A percentile compares a stretch with the other conserved stretches of the same genome.
phyloP scores from a whole-genome alignment of 2,329 filamentous ascomycete species.

The Pseudogymnoascus verrucosus region DNA sequence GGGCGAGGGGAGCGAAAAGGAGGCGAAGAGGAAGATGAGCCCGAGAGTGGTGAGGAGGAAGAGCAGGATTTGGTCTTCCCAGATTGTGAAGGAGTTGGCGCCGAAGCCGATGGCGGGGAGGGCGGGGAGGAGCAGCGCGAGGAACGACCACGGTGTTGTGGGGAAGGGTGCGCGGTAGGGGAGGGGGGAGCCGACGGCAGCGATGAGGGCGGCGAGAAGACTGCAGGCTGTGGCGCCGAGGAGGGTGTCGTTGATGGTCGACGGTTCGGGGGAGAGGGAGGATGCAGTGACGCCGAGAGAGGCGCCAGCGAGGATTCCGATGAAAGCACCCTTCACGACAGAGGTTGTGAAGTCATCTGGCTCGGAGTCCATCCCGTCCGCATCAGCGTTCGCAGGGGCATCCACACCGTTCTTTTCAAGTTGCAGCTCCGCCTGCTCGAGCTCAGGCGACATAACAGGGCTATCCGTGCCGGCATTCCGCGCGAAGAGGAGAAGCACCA shows the following conservation, averaged over 20 bases:
- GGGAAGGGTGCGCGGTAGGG: constrained; percentile 50
- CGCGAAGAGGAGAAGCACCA: constrained; percentile 66
- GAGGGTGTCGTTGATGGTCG: constrained; percentile 18
- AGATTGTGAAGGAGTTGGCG: constrained; percentile 97
- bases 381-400: constrained; percentile 18
- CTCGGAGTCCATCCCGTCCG: constrained; percentile 10
- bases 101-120: constrained; percentile 89
- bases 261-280: constrained; percentile 14
- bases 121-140: constrained; percentile 72
- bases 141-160: constrained; percentile 78
- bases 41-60: constrained; percentile 91
- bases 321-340: constrained; percentile 20
- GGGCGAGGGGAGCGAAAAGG: constrained; percentile 38
- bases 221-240: constrained; percentile 20
- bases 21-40: constrained; percentile 62
- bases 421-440: constrained; percentile 52
- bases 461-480: constrained; percentile 48
- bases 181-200: constrained; percentile 18
- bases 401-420: constrained; percentile 45
- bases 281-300: constrained; percentile 18
- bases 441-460: constrained; percentile 47
- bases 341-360: constrained; percentile 21
- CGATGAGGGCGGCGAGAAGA: constrained; percentile 34
- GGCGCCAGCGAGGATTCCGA: constrained; percentile 22
- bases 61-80: constrained; percentile 91